Percentiles rank a stretch among this genome's conserved stretches.
Evolutionary conservation across 2,329 filamentous ascomycete genomes (phyloP).

Genomic region (Ascochyta clinopodiicola): DNA sequence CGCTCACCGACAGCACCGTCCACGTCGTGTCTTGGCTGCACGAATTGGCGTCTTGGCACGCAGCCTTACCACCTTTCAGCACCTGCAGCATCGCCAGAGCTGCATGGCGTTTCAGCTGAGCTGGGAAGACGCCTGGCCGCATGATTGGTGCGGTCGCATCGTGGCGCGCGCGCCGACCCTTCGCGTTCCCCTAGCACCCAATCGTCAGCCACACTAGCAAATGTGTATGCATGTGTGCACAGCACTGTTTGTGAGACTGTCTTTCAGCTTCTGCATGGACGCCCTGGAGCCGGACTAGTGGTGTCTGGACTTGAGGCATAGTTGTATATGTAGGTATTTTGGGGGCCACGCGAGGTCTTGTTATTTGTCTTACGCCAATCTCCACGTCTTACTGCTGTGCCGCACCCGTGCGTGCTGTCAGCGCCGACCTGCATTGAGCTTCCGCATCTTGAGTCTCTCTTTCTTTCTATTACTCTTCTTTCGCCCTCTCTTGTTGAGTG

Average conservation of each 20-base stretch:
- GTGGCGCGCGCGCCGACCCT: conserved; percentile 10
- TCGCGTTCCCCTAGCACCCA: conserved; percentile 7
- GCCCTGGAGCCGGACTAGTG: neutral
- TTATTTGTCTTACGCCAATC: conserved; percentile 13
- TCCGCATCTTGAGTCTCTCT: neutral
- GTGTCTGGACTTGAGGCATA: neutral
- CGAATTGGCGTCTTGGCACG: conserved; percentile 2
- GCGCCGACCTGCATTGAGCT: neutral
- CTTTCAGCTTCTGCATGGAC: conserved; percentile 11
- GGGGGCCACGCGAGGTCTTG: neutral
- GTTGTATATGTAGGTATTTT: conserved; percentile 1
- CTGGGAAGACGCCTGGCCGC: neutral
- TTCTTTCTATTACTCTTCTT: neutral
- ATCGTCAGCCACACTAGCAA: neutral
- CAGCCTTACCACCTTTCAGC: neutral
- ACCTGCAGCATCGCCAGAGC: conserved; percentile 11
- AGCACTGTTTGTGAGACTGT: neutral
- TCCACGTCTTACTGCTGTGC: conserved; percentile 12
- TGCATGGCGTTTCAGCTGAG: conserved; percentile 5
- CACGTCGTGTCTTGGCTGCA: conserved; percentile 5
- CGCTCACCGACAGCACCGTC: neutral
- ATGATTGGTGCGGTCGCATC: conserved; percentile 5
- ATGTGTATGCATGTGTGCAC: neutral
- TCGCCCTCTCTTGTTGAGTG: neutral
- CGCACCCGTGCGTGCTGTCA: conserved; percentile 4